These are phyloP conservation scores for Leccinum aurantiacum DNA, from an alignment of 768 basidiomycete species.

Conservation along the genomic window DNA sequence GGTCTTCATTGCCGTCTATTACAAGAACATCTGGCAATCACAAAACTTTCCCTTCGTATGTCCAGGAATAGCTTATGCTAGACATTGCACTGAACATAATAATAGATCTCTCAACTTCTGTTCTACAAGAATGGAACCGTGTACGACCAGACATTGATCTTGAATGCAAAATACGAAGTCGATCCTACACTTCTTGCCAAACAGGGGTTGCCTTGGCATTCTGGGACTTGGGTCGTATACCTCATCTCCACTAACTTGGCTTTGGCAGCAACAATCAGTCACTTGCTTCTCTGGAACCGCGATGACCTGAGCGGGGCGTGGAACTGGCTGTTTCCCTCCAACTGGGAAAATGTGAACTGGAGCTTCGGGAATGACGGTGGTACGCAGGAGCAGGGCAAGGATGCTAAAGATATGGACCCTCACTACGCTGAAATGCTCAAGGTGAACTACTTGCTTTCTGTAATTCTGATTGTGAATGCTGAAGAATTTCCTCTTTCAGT, in stretches of 20 bases:
- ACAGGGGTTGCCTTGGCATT: conserved; percentile 37
- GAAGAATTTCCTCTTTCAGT: conserved; percentile 18
- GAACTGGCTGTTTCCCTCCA: conserved; percentile 43
- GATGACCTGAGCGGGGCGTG: conserved; percentile 48
- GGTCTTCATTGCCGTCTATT: conserved; percentile 39
- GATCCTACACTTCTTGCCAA: conserved; percentile 48
- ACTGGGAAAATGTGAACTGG: conserved; percentile 37
- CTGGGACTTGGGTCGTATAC: conserved; percentile 25
- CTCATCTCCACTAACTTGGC: conserved; percentile 18
- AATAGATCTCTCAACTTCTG: conserved; percentile 44
- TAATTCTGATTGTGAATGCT: conserved; percentile 18
- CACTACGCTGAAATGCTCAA: conserved; percentile 56
- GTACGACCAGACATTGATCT: conserved; percentile 53
- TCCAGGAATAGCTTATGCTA: conserved; percentile 24
- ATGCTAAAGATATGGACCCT: conserved; percentile 46
- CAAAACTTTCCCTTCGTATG: conserved; percentile 59
- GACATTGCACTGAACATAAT: conserved; percentile 9
- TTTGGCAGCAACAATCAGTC: conserved; percentile 51
- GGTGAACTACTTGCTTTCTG: background rate
- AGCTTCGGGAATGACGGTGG: conserved; percentile 36
- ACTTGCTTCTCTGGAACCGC: conserved; percentile 54
- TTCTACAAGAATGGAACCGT: conserved; percentile 52
- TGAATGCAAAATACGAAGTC: conserved; percentile 52
- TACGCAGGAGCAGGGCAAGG: conserved; percentile 29
- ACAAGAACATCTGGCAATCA: conserved; percentile 55